phyloP scores from a whole-genome alignment of 768 basidiomycete species.

The Coprinopsis marcescibilis region DNA sequence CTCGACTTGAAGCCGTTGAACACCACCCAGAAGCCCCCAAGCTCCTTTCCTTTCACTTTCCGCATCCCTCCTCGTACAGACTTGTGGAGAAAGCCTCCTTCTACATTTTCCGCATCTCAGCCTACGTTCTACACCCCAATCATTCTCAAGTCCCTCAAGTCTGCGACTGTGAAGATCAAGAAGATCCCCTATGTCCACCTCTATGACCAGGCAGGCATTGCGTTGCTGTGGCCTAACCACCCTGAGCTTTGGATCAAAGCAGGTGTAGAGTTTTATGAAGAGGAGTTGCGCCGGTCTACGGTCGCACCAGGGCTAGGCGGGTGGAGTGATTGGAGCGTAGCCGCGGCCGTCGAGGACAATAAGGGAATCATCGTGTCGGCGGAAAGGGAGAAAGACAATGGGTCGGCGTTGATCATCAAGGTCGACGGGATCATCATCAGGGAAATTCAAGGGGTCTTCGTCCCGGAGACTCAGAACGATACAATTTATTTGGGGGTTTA shows the following conservation, averaged over 20 bases:
- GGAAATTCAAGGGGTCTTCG: constrained; percentile 2
- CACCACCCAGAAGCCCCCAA: neutral
- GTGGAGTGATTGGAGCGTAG: constrained; percentile 5
- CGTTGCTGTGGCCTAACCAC: neutral
- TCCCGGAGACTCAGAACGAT: constrained; percentile 1
- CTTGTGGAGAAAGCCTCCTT: constrained; percentile 4
- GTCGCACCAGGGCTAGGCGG: constrained; percentile 3
- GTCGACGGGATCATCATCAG: constrained; percentile 1
- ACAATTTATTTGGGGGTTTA: neutral
- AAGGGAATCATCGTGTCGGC: neutral
- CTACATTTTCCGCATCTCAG: neutral
- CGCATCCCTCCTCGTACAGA: neutral
- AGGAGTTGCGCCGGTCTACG: neutral
- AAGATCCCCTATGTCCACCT: neutral
- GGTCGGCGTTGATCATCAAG: neutral
- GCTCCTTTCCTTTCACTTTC: neutral
- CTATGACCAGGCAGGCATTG: constrained; percentile 3
- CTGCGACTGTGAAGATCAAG: constrained; percentile 4
- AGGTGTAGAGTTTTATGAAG: constrained; percentile 2
- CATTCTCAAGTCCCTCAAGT: neutral
- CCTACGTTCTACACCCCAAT: constrained; percentile 2
- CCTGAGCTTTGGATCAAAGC: constrained; percentile 1
- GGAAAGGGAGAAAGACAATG: constrained; percentile 2
- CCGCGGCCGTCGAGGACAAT: constrained; percentile 1
- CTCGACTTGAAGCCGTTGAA: neutral